Percentiles rank a stretch among this genome's conserved stretches.
Conservation (phyloP, 305 asterid genomes). For the Fraxinus paxiana region DNA sequence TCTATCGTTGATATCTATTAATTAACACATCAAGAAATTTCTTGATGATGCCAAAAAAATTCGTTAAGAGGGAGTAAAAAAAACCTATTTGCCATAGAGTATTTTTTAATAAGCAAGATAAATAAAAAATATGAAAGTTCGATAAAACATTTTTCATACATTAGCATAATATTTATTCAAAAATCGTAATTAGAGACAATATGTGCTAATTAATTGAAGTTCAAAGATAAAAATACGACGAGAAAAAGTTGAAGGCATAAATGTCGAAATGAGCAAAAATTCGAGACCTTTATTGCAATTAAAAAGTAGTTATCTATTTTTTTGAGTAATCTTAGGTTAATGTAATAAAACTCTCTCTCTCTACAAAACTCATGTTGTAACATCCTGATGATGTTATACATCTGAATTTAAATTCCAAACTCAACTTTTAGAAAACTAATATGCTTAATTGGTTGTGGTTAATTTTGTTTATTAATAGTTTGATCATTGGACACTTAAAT, state of each 20-base stretch:
- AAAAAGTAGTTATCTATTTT: background rate
- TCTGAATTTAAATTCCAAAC: background rate
- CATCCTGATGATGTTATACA: background rate
- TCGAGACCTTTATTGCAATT: no score
- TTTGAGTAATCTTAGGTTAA: no score
- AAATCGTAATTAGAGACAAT: background rate
- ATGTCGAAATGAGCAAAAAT: background rate
- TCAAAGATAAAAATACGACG: background rate
- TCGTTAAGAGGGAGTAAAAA: background rate
- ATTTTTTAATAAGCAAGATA: background rate
- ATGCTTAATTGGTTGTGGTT: background rate
- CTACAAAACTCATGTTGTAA: no score
- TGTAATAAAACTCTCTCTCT: no score
- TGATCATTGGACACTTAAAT: background rate
- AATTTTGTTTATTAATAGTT: background rate
- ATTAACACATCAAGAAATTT: background rate
- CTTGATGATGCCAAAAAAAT: background rate
- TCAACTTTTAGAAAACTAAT: background rate
- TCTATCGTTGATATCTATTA: background rate
- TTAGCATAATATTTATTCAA: no score
- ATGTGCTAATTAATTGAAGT: background rate
- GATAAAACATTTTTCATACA: background rate
- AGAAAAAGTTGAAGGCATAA: background rate
- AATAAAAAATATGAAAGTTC: background rate
- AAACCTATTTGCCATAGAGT: background rate